phyloP scores from a whole-genome alignment of 352 stramenopile species.

The Blastocystis sp. region DNA sequence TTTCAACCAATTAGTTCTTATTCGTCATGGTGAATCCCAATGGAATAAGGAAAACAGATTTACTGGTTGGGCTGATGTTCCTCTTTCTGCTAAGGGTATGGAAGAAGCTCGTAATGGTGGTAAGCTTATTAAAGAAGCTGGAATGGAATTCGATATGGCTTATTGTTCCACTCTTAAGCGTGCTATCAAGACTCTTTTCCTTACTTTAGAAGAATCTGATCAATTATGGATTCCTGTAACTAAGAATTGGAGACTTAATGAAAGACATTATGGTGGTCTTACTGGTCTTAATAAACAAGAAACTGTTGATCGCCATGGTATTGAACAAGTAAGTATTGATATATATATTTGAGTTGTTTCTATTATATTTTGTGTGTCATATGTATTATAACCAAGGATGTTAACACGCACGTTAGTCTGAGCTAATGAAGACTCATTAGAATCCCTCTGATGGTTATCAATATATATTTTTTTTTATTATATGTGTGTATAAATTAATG shows the following conservation, averaged over 20 bases:
- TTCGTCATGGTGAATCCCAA: slow-evolving; percentile 40
- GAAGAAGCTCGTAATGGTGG: slow-evolving; percentile 75
- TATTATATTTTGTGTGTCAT: slow-evolving; percentile 16
- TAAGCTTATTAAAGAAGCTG: slow-evolving; percentile 68
- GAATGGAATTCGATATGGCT: slow-evolving; percentile 74
- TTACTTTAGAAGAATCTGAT: slow-evolving; percentile 80
- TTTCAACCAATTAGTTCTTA: slow-evolving; percentile 13
- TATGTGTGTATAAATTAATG: no score
- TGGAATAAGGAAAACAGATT: slow-evolving; percentile 96
- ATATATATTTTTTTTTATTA: no score
- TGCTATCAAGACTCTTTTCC: slow-evolving; percentile 78
- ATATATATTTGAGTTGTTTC: neutral
- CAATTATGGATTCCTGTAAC: slow-evolving; percentile 88
- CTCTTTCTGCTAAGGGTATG: slow-evolving; percentile 41
- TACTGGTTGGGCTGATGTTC: slow-evolving; percentile 90
- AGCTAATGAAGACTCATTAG: no score
- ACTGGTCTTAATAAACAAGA: slow-evolving; percentile 94
- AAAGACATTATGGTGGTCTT: slow-evolving; percentile 90
- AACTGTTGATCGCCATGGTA: slow-evolving; percentile 88
- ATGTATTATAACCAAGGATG: no score
- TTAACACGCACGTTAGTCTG: slow-evolving; percentile 36
- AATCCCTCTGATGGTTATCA: no score
- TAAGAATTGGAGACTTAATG: slow-evolving; percentile 75
- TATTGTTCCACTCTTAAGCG: slow-evolving; percentile 87
- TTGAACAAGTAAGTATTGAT: slow-evolving; percentile 64